Evolutionary conservation across 1,284 basidiomycete genomes (phyloP), one percentile per base, ranked within the genome.

Genomic region (Ustilago nuda): DNA sequence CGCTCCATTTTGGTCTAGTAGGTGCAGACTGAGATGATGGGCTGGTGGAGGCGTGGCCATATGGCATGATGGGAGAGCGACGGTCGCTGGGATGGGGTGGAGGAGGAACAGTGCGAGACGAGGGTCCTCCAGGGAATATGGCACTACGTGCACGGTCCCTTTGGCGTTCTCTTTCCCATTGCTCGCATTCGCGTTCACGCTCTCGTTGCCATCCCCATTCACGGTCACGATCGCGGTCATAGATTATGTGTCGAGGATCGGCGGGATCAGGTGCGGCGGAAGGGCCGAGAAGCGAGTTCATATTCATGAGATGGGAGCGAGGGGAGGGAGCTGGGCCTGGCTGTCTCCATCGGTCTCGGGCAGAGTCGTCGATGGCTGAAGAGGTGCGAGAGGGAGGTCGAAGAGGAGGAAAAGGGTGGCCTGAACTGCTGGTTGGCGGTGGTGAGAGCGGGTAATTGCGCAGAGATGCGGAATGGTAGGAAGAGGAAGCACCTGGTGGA

Each of bases 1-100:
- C 76, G 58, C 79, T 79, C 80, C 79, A 81, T 51, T 81, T 78
- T 63, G 79, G 68, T 15, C 79, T 55, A 7, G 79, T 63, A 48
- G 71, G 69, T 39, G 60, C 72, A 4, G 70, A 61, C n/a, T 77
- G 64, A 11, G 72, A 70, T 8, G 78, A 63, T 4, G 78, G 68
- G 36, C 61, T 72, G 32, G 56, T 62, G n/a, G 64, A 55, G 27
- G 65, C 23, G 39, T 61, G 67, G 6, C 59, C 61, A 56, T 56
- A 71, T 0, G 69, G 60, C 53, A 46, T 58, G 61, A 62, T 65
- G 35, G 76, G 68, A 41, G 69, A 76, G 27, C 66, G 67, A 36
- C 59, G 64, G 32, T 58, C 66, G 55, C 35, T 52, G 0, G 56
- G 33, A 23, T 61, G 66, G 4, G 60, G 30, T 19, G 63, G 60